Conservation (phyloP, 768 basidiomycete species). For the Lactarius hengduanensis region DNA sequence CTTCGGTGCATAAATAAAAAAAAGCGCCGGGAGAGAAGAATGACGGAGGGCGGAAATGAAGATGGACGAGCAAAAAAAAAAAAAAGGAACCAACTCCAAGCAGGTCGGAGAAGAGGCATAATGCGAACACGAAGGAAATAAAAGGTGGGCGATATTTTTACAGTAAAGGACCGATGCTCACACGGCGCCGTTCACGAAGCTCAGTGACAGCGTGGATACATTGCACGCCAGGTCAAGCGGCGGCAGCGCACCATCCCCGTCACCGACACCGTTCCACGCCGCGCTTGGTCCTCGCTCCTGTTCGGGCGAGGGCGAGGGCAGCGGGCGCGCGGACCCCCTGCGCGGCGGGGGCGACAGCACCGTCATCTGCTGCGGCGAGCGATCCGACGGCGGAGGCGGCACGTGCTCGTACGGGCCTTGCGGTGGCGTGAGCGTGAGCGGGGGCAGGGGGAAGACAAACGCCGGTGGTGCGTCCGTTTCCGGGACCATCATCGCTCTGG, state of each 20-base stretch:
- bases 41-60: not conserved
- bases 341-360: slow-evolving; percentile 66
- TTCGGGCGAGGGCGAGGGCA: slow-evolving; percentile 22
- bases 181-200: slow-evolving; percentile 25
- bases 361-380: slow-evolving; percentile 40
- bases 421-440: slow-evolving; percentile 31
- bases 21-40: not conserved
- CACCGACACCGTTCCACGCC: slow-evolving; percentile 4
- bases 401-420: slow-evolving; percentile 31
- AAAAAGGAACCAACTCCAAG: not conserved
- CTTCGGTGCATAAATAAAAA: slow-evolving; percentile 9
- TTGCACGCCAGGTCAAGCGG: slow-evolving; percentile 25
- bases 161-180: slow-evolving; percentile 4
- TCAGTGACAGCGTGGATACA: slow-evolving; percentile 28
- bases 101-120: not conserved
- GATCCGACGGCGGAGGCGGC: slow-evolving; percentile 31
- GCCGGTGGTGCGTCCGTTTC: not conserved
- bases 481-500: not conserved
- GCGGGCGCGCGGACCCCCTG: slow-evolving; percentile 42
- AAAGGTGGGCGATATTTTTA: not conserved
- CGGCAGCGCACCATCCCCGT: not conserved
- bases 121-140: not conserved
- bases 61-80: not conserved
- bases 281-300: slow-evolving; percentile 16
- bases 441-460: slow-evolving; percentile 16